A percentile compares a stretch with the other conserved stretches of the same genome.
Evolutionary conservation across 108 stramenopile genomes (phyloP).

Genomic region (Nannochloropsis oceanica): DNA sequence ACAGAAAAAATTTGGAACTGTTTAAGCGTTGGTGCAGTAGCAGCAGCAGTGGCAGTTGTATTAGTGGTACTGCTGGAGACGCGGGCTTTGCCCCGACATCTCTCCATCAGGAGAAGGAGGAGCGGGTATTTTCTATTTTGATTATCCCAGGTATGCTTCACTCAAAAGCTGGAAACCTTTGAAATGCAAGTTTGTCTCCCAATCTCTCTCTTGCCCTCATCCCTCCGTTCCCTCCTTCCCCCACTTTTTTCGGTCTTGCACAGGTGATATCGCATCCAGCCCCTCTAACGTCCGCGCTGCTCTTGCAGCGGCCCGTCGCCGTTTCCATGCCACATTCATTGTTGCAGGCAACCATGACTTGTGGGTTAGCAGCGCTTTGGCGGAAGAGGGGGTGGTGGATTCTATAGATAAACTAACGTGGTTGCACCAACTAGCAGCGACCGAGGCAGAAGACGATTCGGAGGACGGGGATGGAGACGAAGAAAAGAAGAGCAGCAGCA

Average conservation of each 20-base stretch:
- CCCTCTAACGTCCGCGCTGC: not conserved
- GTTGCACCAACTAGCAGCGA: not conserved
- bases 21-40: not conserved
- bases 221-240: too few species aligned
- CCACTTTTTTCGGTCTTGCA: not conserved
- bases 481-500: not conserved
- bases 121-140: not conserved
- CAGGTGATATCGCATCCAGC: not conserved
- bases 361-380: not conserved
- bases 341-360: constrained; percentile 22
- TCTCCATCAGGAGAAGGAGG: not conserved
- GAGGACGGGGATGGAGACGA: not conserved
- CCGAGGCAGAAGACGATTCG: not conserved
- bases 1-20: not conserved
- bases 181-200: not conserved
- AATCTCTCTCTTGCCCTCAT: too few species aligned
- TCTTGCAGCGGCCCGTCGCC: not conserved
- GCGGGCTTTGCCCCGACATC: not conserved
- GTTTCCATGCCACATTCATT: not conserved
- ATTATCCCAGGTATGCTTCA: not conserved
- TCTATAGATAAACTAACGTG: constrained; percentile 11
- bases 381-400: not conserved
- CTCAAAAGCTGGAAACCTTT: not conserved
- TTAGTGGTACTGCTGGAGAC: not conserved
- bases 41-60: not conserved